Base-by-base conservation (phyloP, 208 protist genomes). In the Leptomonas pyrrhocoris region DNA sequence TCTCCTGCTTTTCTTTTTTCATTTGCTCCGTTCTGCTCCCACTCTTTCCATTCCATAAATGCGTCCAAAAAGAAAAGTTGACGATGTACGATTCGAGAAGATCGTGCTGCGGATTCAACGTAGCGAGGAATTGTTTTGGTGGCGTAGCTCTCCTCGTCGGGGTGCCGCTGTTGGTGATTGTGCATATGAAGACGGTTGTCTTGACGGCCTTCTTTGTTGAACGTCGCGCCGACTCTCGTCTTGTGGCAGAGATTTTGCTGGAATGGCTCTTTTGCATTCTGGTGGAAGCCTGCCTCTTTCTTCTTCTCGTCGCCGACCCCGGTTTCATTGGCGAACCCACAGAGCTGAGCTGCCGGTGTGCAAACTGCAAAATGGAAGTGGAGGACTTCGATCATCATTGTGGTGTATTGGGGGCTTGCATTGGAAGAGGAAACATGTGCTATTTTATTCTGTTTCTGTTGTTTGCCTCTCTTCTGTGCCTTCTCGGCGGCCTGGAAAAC, bases 301-400 rank as follows among this genome's bases (percentile, higher is more conserved):
- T 79, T 16, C 46, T 85, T 27, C 51, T 86, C 15, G 54, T 81
- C 2, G 46, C 68, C 27, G 83, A 94, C 51, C 84, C 88, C 5
- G 88, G 88, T 18, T 81, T 89, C 48, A 68, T 78, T 16, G 56
- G 38, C 0, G 62, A 64, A 12, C 54, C 69, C 38, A 73, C 73
- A 5, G 54, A 45, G 13, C 54, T 80, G 0, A 64, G 66, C 40
- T 80, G 87, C 61, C 60, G 31, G 2, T 94, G 88, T 49, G 75
- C 73, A 34, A 38, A 80, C 0, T 94, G 88, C 56, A 46, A 60
- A 12, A 16, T 81, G n/a, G 73, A 71, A 16, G 83, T 96, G 27
- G 58, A 81, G 13, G 83, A 85, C 43, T 96, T 86, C 56, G 92
- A 96, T 62, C 92, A 96, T 58, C 92, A 96, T 55, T 96, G 92